Base-by-base conservation (phyloP, 108 stramenopile species). In the Skeletonema marinoi region DNA sequence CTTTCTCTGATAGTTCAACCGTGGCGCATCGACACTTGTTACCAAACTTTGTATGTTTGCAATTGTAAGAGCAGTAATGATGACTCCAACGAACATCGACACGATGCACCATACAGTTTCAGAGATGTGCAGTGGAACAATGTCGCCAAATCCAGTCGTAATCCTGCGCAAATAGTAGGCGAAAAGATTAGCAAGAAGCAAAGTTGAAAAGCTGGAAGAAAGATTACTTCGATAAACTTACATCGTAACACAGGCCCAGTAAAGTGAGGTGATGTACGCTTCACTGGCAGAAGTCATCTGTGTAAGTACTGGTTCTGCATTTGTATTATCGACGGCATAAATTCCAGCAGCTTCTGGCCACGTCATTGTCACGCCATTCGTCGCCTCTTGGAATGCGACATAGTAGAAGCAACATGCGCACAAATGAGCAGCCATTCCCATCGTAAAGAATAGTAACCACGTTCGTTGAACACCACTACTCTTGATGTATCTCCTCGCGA, bases 71-170 rank as follows among this genome's bases (percentile, higher is more conserved):
- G 81, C 56, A 11, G 85, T 78, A 17, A 86, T 79, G 10, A 78
- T 33, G 8, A 83, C 78, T 44, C 85, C 85, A 32, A 86, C 39
- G 56, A 68, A 86, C 85, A 86, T 86, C 41, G 61, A 59, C 4
- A 83, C 29, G 13, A 86, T 78, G 65, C 77, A 82, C 78, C 81
- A 79, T 2, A 82, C 31, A 14, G 85, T 86, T 54, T 86, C 85
- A 1, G 65, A 19, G 3, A 70, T 65, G 25, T 72, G 38, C 29
- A 75, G 21, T 39, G 85, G 85, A 35, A 74, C 71, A 31, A 86
- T 86, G 61, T 86, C 85, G 4, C 85, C 85, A 74, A 83, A 82
- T 32, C 85, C 85, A 0, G 85, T 86, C 32, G 85, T 86, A 25
- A 82, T 73, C 85, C 25, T 25, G 25, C 25, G 25, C 25, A 25